Conservation (phyloP, 371 early-diverging fungal genomes). For the Zancudomyces culisetae region DNA sequence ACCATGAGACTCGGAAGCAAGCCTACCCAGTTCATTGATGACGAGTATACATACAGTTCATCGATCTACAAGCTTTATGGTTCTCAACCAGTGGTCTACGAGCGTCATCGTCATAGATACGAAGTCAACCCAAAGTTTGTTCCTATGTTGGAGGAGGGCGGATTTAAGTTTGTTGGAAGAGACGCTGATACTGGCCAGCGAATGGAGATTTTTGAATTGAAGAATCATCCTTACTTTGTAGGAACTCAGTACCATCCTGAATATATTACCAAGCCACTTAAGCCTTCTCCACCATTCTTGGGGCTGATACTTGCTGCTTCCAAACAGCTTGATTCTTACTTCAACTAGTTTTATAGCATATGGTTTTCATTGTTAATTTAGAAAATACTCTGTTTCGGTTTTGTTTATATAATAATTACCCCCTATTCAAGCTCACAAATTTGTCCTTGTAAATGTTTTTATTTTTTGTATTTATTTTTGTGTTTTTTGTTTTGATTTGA, state of each 20-base stretch:
- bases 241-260: constrained; percentile 99
- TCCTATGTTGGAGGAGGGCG: constrained; percentile 53
- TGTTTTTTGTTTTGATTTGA: too few relatives aligned
- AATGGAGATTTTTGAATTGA: constrained; percentile 92
- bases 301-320: constrained; percentile 80
- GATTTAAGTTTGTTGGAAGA: constrained; percentile 80
- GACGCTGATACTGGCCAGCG: constrained; percentile 77
- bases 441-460: too few relatives aligned
- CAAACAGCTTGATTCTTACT: constrained; percentile 18
- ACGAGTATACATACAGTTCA: constrained; percentile 27
- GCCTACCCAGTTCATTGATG: constrained; percentile 61
- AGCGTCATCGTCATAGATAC: constrained; percentile 98
- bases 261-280: constrained; percentile 85
- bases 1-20: constrained; percentile 92
- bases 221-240: constrained; percentile 88
- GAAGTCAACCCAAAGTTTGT: constrained; percentile 89
- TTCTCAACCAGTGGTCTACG: constrained; percentile 39
- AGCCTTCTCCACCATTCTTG: constrained; percentile 82
- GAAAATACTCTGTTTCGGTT: too few relatives aligned
- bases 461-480: too few relatives aligned
- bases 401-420: too few relatives aligned
- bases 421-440: too few relatives aligned
- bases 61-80: constrained; percentile 42
- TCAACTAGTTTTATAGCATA: constrained; percentile 4
- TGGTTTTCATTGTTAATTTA: too few relatives aligned